Evolutionary conservation across 805 yeast species (phyloP).

Genomic region (Pichia gijzeniarum): DNA sequence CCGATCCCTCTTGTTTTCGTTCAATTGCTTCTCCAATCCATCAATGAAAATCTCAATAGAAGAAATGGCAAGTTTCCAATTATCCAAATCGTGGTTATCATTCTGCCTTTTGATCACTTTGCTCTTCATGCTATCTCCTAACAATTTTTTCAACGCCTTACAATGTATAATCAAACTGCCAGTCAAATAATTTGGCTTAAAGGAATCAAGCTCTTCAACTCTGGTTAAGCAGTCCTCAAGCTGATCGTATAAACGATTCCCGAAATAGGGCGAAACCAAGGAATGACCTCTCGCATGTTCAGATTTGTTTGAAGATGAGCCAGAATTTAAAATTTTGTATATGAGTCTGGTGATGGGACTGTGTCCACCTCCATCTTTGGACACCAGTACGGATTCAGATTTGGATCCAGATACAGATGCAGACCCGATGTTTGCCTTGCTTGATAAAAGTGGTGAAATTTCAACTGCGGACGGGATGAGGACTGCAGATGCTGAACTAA

Average conservation of each 20-base stretch:
- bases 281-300: background rate
- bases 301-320: background rate
- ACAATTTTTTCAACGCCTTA: slow-evolving; percentile 2
- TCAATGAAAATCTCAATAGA: slow-evolving; percentile 1
- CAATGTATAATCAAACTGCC: slow-evolving; percentile 5
- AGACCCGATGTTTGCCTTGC: no score
- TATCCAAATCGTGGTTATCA: background rate
- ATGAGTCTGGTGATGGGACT: background rate
- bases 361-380: background rate
- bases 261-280: background rate
- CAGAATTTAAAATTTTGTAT: background rate
- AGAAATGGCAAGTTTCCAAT: slow-evolving; percentile 1
- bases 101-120: background rate
- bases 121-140: background rate
- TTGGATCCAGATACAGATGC: no score
- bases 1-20: background rate
- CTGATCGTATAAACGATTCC: background rate
- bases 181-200: background rate
- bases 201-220: background rate
- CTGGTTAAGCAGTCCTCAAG: background rate
- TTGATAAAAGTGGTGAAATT: no score
- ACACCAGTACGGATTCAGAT: no score
- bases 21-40: background rate
- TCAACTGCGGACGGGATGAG: no score
- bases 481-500: no score